A percentile compares a stretch with the other conserved stretches of the same genome.
phyloP scores from a whole-genome alignment of 2,329 filamentous ascomycete species.

The Aspergillus sp. region DNA sequence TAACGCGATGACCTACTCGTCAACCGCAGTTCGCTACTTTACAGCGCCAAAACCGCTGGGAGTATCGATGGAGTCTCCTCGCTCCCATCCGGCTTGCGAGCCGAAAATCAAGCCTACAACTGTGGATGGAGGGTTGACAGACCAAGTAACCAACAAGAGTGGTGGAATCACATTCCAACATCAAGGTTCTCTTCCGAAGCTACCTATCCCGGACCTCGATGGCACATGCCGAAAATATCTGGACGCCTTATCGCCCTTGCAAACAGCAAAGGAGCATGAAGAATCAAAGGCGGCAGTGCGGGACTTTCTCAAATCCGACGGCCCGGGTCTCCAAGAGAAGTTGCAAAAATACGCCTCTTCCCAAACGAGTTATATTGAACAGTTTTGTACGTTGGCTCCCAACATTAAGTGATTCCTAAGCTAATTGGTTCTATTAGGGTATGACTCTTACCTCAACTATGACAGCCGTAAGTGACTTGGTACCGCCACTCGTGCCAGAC shows the following conservation, averaged over 20 bases:
- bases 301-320: slow-evolving; percentile 79
- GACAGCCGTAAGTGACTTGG: slow-evolving; percentile 66
- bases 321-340: slow-evolving; percentile 81
- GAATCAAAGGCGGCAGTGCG: slow-evolving; percentile 78
- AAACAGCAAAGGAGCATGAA: slow-evolving; percentile 75
- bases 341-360: slow-evolving; percentile 86
- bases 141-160: slow-evolving; percentile 51
- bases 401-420: neutral
- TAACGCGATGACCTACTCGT: slow-evolving; percentile 60
- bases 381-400: slow-evolving; percentile 74
- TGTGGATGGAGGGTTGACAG: slow-evolving; percentile 13
- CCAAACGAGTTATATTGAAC: slow-evolving; percentile 95
- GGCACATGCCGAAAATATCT: slow-evolving; percentile 77
- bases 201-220: slow-evolving; percentile 89
- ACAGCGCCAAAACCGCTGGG: slow-evolving; percentile 71
- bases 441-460: slow-evolving; percentile 96
- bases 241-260: slow-evolving; percentile 74
- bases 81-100: slow-evolving; percentile 29
- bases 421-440: slow-evolving; percentile 64
- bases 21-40: slow-evolving; percentile 69
- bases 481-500: neutral
- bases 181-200: slow-evolving; percentile 84
- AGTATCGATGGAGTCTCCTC: slow-evolving; percentile 59
- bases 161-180: slow-evolving; percentile 82
- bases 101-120: slow-evolving; percentile 20